Evolutionary conservation across 352 stramenopile genomes (phyloP).

Genomic region (Globisporangium rhizosaccharum): DNA sequence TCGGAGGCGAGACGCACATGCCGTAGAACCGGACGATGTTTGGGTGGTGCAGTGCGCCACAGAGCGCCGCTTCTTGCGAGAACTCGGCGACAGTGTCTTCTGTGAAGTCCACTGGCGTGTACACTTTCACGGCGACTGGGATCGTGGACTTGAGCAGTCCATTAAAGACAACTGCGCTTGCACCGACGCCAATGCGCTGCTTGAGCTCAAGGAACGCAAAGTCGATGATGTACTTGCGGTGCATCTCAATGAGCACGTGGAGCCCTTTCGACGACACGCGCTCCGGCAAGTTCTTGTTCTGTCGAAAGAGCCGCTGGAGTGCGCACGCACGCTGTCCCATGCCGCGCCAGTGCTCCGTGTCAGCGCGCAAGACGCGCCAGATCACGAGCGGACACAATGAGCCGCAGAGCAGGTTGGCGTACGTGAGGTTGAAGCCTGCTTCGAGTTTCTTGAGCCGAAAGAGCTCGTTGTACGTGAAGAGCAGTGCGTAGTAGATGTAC

Average conservation of each 20-base stretch:
- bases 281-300: conserved; percentile 39
- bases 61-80: conserved; percentile 56
- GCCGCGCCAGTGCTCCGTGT: conserved; percentile 59
- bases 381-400: conserved; percentile 52
- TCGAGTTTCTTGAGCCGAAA: conserved; percentile 46
- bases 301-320: conserved; percentile 38
- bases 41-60: conserved; percentile 45
- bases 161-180: conserved; percentile 46
- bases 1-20: conserved; percentile 58
- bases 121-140: conserved; percentile 63
- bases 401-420: conserved; percentile 47
- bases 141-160: conserved; percentile 38
- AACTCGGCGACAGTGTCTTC: conserved; percentile 53
- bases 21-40: conserved; percentile 65
- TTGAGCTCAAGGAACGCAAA: conserved; percentile 59
- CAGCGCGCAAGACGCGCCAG: conserved; percentile 48
- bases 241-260: conserved; percentile 66
- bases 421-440: conserved; percentile 52
- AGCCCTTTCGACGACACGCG: conserved; percentile 51
- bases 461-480: conserved; percentile 48
- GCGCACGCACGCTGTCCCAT: conserved; percentile 39
- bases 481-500: conserved; percentile 45
- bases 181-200: conserved; percentile 41
- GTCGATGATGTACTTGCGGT: conserved; percentile 70
- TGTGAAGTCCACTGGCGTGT: conserved; percentile 54